Evolutionary conservation across 225 moss, liverwort and hornwort genomes (phyloP), one percentile per base, ranked within the genome.

Genomic region (Polytrichum commune): DNA sequence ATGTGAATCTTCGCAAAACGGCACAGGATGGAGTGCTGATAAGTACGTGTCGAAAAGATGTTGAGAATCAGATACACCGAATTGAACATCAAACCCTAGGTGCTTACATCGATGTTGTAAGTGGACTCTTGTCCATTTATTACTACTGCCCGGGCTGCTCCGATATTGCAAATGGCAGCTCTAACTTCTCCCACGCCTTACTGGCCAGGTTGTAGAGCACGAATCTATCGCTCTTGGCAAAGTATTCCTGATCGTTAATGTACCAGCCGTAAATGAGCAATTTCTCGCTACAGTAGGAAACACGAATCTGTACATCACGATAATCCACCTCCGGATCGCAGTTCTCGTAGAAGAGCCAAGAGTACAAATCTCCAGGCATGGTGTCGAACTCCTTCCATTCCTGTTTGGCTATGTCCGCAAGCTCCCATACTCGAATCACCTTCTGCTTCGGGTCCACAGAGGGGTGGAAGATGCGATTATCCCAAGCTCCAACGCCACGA

Each of bases 211-310:
- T 74, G 27, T 62, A 81, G 54, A 77, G 66, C 62, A 73, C 77
- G 27, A 81, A 77, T 56, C 74, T 67, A 28, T 63, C 63, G 28
- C 25, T 27, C 63, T 63, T 63, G 9, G 63, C 25, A 1, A 73
- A 60, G 23, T 74, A 73, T 16, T 63, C 63, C 6, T 26, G 25
- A 63, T 63, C 63, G 63, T 63, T 63, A 5, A 63, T 63, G 55
- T 76, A 73, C 81, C 77, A 81, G 29, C 66, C 77, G 30, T 70
- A 81, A 20, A 81, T 60, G 7, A 81, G 74, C 29, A 56, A 77
- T 23, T 71, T 73, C 23, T 77, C 74, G 18, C 66, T 66, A 29
- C 70, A 77, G 55, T 69, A 74, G 63, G 77, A 77, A 5, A 74
- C 76, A 63, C 74, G 74, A 57, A 81, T 74, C 69, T 81, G 72